phyloP scores from a whole-genome alignment of 768 basidiomycete species.

The Termitomyces sp. region DNA sequence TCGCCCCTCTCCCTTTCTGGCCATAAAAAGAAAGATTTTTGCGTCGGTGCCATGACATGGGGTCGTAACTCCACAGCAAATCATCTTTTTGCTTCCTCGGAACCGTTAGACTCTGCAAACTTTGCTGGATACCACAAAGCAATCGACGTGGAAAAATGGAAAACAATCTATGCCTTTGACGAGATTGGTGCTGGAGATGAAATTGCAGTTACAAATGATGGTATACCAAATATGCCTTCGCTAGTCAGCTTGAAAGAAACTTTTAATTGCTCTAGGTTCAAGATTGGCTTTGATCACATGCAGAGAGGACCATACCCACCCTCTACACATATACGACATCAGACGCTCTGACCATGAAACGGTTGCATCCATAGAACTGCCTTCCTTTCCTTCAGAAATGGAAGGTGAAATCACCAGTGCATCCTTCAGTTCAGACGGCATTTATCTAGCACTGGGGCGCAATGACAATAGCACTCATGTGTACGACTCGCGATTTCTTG shows the following conservation, averaged over 20 bases:
- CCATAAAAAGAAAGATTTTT: constrained; percentile 16
- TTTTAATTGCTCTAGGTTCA: constrained; percentile 18
- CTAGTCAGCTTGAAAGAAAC: neutral
- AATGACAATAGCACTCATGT: constrained; percentile 55
- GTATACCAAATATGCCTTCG: constrained; percentile 19
- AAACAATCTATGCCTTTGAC: constrained; percentile 29
- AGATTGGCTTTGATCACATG: constrained; percentile 28
- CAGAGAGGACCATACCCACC: constrained; percentile 21
- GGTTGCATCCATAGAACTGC: constrained; percentile 24
- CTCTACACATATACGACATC: constrained; percentile 50
- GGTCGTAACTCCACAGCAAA: constrained; percentile 33
- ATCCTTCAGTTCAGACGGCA: constrained; percentile 53
- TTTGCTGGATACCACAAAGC: constrained; percentile 42
- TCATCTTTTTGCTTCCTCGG: constrained; percentile 52
- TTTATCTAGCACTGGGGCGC: constrained; percentile 55
- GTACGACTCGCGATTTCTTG: constrained; percentile 56
- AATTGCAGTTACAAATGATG: constrained; percentile 38
- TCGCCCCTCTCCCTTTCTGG: constrained; percentile 10
- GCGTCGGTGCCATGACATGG: constrained; percentile 48
- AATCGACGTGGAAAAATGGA: constrained; percentile 33
- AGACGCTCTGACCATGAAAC: constrained; percentile 24
- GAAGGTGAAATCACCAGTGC: constrained; percentile 44
- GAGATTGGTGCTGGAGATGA: constrained; percentile 50
- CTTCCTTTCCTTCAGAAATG: constrained; percentile 24
- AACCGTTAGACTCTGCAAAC: constrained; percentile 26